Evolutionary conservation across 371 early-diverging fungal species (phyloP).

Genomic region (Mucor plumbeus): DNA sequence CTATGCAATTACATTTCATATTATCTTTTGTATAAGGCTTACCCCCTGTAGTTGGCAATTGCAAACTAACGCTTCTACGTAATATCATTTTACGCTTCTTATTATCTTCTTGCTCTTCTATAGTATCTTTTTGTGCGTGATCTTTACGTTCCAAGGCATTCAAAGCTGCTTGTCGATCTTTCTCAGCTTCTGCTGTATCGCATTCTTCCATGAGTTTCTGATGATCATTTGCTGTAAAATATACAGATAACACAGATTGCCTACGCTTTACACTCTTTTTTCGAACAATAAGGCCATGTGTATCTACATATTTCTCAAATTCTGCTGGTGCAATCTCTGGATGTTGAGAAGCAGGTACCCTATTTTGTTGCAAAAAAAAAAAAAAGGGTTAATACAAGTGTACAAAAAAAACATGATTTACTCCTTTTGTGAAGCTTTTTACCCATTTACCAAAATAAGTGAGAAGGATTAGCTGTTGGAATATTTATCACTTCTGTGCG

Average conservation of each 20-base stretch:
- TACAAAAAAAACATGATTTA: not conserved
- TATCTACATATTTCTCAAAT: conserved; percentile 56
- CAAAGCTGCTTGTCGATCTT: conserved; percentile 1
- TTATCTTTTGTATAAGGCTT: not conserved
- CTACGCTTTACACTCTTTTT: conserved; percentile 42
- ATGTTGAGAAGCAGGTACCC: conserved; percentile 69
- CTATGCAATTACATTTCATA: not conserved
- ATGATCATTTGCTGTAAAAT: conserved; percentile 50
- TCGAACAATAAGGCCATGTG: conserved; percentile 44
- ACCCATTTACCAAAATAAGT: conserved; percentile 53
- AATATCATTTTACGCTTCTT: conserved; percentile 30
- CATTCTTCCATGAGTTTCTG: conserved; percentile 34
- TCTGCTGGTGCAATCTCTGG: conserved; percentile 67
- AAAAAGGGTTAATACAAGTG: not conserved
- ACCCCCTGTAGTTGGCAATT: conserved; percentile 47
- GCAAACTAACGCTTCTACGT: conserved; percentile 55
- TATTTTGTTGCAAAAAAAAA: conserved; percentile 12
- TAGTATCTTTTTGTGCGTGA: not conserved
- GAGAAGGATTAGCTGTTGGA: conserved; percentile 50
- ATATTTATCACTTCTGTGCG: conserved; percentile 50
- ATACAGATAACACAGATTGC: conserved; percentile 57
- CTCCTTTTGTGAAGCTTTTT: conserved; percentile 7
- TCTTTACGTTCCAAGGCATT: conserved; percentile 9
- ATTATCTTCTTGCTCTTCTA: not conserved
- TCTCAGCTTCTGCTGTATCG: not conserved